These are phyloP conservation scores for Trifolium dubium DNA, from an alignment of 306 rosid genomes.

Conservation along the genomic window DNA sequence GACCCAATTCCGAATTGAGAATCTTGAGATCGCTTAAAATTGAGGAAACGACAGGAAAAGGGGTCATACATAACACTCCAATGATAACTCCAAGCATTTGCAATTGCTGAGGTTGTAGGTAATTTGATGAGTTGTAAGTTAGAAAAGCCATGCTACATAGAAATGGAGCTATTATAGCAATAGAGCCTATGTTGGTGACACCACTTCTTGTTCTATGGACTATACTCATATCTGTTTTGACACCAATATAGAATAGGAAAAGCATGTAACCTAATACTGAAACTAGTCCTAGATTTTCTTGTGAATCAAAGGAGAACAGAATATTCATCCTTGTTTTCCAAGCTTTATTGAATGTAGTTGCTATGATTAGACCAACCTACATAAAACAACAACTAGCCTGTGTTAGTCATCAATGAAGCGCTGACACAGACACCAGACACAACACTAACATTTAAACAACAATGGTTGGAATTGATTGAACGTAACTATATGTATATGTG, in stretches of 20 bases:
- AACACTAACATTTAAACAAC: background rate
- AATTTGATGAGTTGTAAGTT: background rate
- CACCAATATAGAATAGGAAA: slow-evolving; percentile 66
- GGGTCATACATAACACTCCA: slow-evolving; percentile 38
- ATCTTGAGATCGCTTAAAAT: slow-evolving; percentile 61
- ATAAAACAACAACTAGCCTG: background rate
- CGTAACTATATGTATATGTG: background rate
- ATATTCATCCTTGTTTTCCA: background rate
- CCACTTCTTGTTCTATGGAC: slow-evolving; percentile 46
- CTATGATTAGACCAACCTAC: slow-evolving; percentile 46
- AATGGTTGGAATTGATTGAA: background rate
- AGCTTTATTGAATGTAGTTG: background rate
- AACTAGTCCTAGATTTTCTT: slow-evolving; percentile 53
- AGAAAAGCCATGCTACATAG: slow-evolving; percentile 33
- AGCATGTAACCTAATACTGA: slow-evolving; percentile 60
- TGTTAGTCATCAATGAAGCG: background rate
- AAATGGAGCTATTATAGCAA: slow-evolving; percentile 50
- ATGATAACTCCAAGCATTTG: slow-evolving; percentile 2
- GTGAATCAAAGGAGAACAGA: slow-evolving; percentile 47
- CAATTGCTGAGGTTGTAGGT: background rate
- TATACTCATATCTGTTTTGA: slow-evolving; percentile 61
- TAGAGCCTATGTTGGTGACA: slow-evolving; percentile 46
- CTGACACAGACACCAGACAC: background rate
- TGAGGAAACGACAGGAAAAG: slow-evolving; percentile 57
- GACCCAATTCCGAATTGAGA: slow-evolving; percentile 69